phyloP scores from a whole-genome alignment of 805 yeast genomes.

The Lipomyces mesembrius region DNA sequence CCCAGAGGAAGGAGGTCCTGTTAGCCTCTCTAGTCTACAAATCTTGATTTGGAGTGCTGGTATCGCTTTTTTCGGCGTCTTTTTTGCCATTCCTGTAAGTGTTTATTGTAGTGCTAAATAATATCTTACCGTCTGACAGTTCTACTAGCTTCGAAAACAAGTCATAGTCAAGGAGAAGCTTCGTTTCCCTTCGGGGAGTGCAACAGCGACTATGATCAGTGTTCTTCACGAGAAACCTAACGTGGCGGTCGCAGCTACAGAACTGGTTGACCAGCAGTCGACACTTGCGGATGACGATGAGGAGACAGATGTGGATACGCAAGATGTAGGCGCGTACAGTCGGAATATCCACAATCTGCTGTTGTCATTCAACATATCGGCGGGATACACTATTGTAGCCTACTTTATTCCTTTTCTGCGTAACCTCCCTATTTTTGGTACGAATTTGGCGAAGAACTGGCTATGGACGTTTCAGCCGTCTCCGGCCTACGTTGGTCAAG shows the following conservation, averaged over 20 bases:
- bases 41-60: conserved; percentile 83
- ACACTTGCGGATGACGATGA: conserved; percentile 8
- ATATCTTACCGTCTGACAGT: neutral
- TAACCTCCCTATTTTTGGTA: conserved; percentile 77
- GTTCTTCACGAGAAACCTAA: conserved; percentile 72
- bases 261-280: conserved; percentile 25
- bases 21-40: conserved; percentile 53
- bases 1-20: conserved; percentile 67
- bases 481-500: conserved; percentile 97
- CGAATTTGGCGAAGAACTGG: conserved; percentile 60
- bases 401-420: conserved; percentile 74
- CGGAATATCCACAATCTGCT: conserved; percentile 65
- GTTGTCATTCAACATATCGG: conserved; percentile 68
- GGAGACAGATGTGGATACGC: conserved; percentile 21
- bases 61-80: conserved; percentile 91
- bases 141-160: conserved; percentile 63
- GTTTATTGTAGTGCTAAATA: neutral
- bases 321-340: conserved; percentile 39
- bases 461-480: conserved; percentile 93
- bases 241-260: conserved; percentile 20
- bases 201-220: conserved; percentile 90
- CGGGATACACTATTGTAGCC: conserved; percentile 70
- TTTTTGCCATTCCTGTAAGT: conserved; percentile 79
- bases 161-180: conserved; percentile 86
- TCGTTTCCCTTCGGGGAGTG: conserved; percentile 93